Conservation (phyloP, 306 rosid genomes). For the Corylus americana region DNA sequence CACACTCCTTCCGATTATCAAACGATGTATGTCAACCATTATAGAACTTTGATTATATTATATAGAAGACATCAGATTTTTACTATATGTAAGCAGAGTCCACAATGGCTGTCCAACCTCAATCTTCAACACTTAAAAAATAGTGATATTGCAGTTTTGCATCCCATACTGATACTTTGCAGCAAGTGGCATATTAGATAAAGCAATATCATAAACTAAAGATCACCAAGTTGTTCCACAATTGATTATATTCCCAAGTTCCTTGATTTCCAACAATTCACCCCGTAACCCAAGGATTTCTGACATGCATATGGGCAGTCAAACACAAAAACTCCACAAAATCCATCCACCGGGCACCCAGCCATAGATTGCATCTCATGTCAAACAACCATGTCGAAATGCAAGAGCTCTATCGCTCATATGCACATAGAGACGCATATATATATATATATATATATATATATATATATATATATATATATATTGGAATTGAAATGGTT, state of each 20-base stretch:
- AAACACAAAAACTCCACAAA: not conserved
- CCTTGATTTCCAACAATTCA: too few relatives aligned
- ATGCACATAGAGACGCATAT: not conserved
- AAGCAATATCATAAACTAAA: not conserved
- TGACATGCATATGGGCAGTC: not conserved
- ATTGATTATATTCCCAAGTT: not conserved
- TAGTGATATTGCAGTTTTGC: not conserved
- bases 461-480: not conserved
- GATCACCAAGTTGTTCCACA: not conserved
- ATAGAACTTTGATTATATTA: not conserved
- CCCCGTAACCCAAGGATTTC: not conserved
- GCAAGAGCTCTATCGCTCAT: not conserved
- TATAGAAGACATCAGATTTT: not conserved
- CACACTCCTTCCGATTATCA: constrained; percentile 16
- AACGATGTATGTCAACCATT: not conserved
- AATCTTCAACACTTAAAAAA: not conserved
- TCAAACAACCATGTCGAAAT: not conserved
- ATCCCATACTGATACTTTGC: not conserved
- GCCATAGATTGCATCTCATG: too few relatives aligned
- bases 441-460: not conserved
- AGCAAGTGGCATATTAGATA: not conserved
- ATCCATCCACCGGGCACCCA: not conserved
- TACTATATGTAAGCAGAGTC: not conserved
- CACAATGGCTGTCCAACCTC: not conserved
- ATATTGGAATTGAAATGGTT: not conserved